Evolutionary conservation across 2,329 filamentous ascomycete species (phyloP), one percentile per base, ranked within the genome.

Genomic region (Fusarium nurragi): DNA sequence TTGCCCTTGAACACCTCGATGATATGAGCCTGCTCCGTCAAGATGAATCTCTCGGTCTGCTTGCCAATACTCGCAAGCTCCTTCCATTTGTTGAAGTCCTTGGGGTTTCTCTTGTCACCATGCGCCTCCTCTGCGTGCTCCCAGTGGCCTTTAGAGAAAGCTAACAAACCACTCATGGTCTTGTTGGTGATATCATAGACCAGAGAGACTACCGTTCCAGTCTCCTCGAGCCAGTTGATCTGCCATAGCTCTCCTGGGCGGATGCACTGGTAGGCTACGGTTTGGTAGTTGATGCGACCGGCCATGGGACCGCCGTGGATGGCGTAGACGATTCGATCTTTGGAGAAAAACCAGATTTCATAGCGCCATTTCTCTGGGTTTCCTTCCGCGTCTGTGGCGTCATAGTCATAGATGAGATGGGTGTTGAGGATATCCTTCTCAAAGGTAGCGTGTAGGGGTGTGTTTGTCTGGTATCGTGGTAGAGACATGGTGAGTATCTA

Each of bases 231-330:
- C 84, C 84, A 88, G 58, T 84, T 87, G 62, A 83, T 81, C 66
- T 88, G 85, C 85, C 85, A 87, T 1, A 87, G 69, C 70, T 87
- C 85, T 3, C 83, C 83, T 0, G 83, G 81, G 0, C 85, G 79
- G 25, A 87, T 81, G 71, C 85, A 88, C 68, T 87, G 84, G 66
- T 84, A 87, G 2, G 80, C 82, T 13, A 79, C 83, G 2, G 79
- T 78, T 65, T 86, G 84, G 70, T 80, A 86, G 71, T 86, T 86
- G 48, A 76, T 74, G 4, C 83, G 78, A 3, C 84, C 83, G 0
- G 81, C 80, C 85, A 88, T 88, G 4, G 85, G 85, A 0, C 85
- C 85, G 5, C 85, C 84, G 64, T 87, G 84, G 52, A 88, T 88
- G 22, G 81, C 80, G 65, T 88, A 88, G 57, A 87, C 81, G 44